Evolutionary conservation across 495 filamentous ascomycete genomes (phyloP).

Genomic region (Penicillium pulvis): DNA sequence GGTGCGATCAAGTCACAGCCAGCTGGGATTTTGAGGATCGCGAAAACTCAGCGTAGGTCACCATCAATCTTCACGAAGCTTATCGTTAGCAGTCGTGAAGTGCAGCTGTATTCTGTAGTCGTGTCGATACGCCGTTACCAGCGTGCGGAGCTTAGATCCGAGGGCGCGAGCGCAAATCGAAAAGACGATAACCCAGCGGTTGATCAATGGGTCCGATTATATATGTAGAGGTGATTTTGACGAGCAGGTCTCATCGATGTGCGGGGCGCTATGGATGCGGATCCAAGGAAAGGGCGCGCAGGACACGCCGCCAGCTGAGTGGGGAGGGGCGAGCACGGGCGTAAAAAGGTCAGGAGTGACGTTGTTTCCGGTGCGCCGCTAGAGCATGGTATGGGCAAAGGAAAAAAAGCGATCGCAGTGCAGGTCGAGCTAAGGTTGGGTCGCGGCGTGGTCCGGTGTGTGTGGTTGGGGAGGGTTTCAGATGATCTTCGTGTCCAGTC

Average conservation of each 20-base stretch:
- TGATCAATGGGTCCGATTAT: background rate
- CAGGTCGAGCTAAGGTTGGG: background rate
- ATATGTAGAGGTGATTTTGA: background rate
- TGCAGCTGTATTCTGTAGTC: conserved; percentile 15
- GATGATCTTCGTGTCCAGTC: conserved; percentile 6
- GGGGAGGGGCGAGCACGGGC: conserved; percentile 7
- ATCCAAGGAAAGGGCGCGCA: conserved; percentile 11
- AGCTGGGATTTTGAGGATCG: conserved; percentile 19
- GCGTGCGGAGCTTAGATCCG: conserved; percentile 21
- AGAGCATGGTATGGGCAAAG: conserved; percentile 8
- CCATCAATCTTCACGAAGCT: conserved; percentile 26
- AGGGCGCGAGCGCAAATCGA: background rate
- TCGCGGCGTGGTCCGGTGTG: conserved; percentile 1
- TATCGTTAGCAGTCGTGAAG: conserved; percentile 16
- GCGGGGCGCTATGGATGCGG: conserved; percentile 12
- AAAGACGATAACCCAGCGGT: background rate
- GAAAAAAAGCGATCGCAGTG: conserved; percentile 2
- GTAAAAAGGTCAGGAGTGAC: background rate
- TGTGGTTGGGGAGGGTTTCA: conserved; percentile 1
- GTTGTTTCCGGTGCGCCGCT: background rate
- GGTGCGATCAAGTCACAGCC: conserved; percentile 27
- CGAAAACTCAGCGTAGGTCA: conserved; percentile 10
- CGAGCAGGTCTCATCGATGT: conserved; percentile 15
- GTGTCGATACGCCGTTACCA: conserved; percentile 19
- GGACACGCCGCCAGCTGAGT: conserved; percentile 5